These are phyloP conservation scores for Phylloporus arenicola DNA, from an alignment of 768 basidiomycete genomes.

Conservation along the genomic window DNA sequence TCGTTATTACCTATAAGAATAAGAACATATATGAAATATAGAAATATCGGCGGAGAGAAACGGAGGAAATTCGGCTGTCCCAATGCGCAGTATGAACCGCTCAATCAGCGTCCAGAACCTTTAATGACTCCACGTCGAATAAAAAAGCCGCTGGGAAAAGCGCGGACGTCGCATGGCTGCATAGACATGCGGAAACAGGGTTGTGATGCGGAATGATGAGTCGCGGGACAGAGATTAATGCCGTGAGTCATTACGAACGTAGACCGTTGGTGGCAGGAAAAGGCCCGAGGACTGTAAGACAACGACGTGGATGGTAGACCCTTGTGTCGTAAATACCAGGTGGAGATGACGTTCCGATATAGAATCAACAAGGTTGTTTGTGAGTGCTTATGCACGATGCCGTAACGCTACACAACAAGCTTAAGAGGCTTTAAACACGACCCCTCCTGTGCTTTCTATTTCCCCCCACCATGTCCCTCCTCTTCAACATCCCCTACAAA, in stretches of 20 bases:
- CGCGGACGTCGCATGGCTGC: conserved; percentile 16
- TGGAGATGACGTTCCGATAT: conserved; percentile 22
- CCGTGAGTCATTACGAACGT: conserved; percentile 18
- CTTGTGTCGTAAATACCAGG: not conserved
- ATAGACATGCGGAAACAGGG: conserved; percentile 21
- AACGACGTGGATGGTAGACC: no score
- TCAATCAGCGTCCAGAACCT: not conserved
- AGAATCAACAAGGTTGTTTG: conserved; percentile 33
- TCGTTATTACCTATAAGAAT: conserved; percentile 10
- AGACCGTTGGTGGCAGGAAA: not conserved
- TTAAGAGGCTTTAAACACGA: conserved; percentile 33
- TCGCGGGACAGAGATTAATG: conserved; percentile 12
- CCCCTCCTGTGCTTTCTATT: conserved; percentile 25
- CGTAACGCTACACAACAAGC: conserved; percentile 34
- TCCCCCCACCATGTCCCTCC: conserved; percentile 21
- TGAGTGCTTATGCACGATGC: conserved; percentile 32
- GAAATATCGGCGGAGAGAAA: conserved; percentile 5
- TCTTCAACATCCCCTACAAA: conserved; percentile 27
- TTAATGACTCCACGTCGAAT: not conserved
- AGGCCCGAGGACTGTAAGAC: not conserved
- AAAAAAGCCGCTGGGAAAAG: conserved; percentile 4
- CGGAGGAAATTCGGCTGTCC: not conserved
- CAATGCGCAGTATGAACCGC: not conserved
- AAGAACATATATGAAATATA: not conserved
- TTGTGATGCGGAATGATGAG: conserved; percentile 14